These are phyloP conservation scores for Infundibulicybe gibba DNA, from an alignment of 768 basidiomycete genomes.

Conservation along the genomic window DNA sequence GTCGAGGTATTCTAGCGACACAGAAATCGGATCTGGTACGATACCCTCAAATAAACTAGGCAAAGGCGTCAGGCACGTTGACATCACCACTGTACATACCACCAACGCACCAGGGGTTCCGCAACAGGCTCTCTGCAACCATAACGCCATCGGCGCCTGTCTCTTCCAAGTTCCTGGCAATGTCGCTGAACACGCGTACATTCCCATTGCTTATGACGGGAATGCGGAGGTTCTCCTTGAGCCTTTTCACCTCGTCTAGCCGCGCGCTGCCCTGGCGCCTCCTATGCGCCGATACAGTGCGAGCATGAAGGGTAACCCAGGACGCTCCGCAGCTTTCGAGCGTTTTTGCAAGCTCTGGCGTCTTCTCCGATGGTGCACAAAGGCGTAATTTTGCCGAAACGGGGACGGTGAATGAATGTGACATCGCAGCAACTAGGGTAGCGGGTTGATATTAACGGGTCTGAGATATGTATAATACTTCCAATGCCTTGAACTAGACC, in stretches of 20 bases:
- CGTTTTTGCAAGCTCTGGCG: slow-evolving; percentile 49
- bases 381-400: slow-evolving; percentile 62
- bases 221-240: slow-evolving; percentile 47
- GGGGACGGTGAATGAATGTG: slow-evolving; percentile 59
- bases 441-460: neutral
- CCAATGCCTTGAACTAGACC: slow-evolving; percentile 62
- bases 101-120: slow-evolving; percentile 60
- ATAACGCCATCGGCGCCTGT: slow-evolving; percentile 74
- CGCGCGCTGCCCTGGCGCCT: slow-evolving; percentile 73
- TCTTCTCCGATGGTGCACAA: slow-evolving; percentile 50
- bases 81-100: neutral
- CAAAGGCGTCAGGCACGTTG: slow-evolving; percentile 3
- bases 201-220: slow-evolving; percentile 81
- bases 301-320: slow-evolving; percentile 73
- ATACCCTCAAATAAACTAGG: slow-evolving; percentile 53
- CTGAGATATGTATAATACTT: slow-evolving; percentile 8
- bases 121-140: slow-evolving; percentile 76
- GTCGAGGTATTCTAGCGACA: slow-evolving; percentile 68
- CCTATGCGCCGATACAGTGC: slow-evolving; percentile 66
- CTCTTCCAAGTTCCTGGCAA: slow-evolving; percentile 45
- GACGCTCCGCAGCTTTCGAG: slow-evolving; percentile 66
- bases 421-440: slow-evolving; percentile 57
- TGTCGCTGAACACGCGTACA: slow-evolving; percentile 57
- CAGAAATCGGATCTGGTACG: slow-evolving; percentile 59
- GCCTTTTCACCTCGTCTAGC: slow-evolving; percentile 50